Base-by-base conservation (phyloP, 495 filamentous ascomycete species). In the Ramalina peruviana region DNA sequence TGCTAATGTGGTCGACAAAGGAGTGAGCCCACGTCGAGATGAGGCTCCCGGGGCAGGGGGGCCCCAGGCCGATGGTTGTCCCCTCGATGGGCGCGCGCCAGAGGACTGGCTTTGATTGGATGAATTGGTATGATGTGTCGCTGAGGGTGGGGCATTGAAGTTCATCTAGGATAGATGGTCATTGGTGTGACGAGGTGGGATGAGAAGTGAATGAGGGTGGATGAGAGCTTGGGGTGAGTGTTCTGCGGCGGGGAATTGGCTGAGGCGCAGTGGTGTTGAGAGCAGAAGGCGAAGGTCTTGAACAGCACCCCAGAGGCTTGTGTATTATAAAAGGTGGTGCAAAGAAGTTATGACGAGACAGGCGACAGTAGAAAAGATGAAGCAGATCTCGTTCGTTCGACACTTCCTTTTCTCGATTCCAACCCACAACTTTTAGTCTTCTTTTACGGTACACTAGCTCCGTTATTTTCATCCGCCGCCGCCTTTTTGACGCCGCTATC, bases 81-180 rank as follows among this genome's bases (percentile, higher is more conserved):
- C 58, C 60, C 70, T 70, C 58, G 69, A 63, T 62, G 71, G 63
- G 60, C 74, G 68, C 66, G 70, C 66, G 66, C 73, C 72, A 54
- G 74, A 70, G 59, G 69, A 65, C 62, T 69, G 75, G 64, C 72
- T 71, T 62, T 70, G 68, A 69, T 69, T 70, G 67, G 74, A 72
- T 73, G 71, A 70, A 69, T 71, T 77, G 66, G 75, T 76, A 68
- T 79, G 73, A 68, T 74, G 72, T 67, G 73, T 68, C 69, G 70
- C 71, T 73, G 73, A 72, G 65, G 70, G 69, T 70, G 74, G 72
- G 68, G 73, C 69, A 72, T 72, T 73, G 69, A 73, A 75, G 72
- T 68, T 79, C 75, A 79, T 79, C 73, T 76, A 77, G 72, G 73
- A 74, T 72, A 72, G 67, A 65, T 68, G 65, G 73, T 71, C 73